Conservation (phyloP, 257 asterid species). For the Lithospermum erythrorhizon region DNA sequence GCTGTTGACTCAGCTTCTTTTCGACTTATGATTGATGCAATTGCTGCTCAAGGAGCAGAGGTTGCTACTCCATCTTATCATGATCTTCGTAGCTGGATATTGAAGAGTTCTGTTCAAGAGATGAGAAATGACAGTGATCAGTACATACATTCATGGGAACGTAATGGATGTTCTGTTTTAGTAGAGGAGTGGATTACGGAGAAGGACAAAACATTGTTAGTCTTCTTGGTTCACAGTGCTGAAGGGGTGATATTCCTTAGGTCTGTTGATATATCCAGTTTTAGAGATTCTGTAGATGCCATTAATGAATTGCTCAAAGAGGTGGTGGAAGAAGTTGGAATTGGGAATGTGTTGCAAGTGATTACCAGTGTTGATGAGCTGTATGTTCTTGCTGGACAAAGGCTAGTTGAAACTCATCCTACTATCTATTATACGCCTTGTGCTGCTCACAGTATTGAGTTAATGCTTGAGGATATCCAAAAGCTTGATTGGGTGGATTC, state of each 20-base stretch:
- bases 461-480: constrained; percentile 66
- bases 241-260: constrained; percentile 62
- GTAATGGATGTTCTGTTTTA: constrained; percentile 71
- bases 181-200: constrained; percentile 59
- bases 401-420: constrained; percentile 56
- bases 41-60: constrained; percentile 52
- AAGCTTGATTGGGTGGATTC: constrained; percentile 43
- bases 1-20: constrained; percentile 75
- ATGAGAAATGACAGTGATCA: constrained; percentile 49
- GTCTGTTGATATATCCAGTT: constrained; percentile 54
- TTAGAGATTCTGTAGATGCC: constrained; percentile 42
- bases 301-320: constrained; percentile 61
- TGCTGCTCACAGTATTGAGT: constrained; percentile 62
- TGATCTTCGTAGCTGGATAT: constrained; percentile 66
- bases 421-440: constrained; percentile 85
- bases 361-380: constrained; percentile 62
- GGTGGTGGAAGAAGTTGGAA: constrained; percentile 74
- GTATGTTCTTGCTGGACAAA: constrained; percentile 60
- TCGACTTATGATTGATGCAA: constrained; percentile 82
- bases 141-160: constrained; percentile 49
- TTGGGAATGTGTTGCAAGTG: constrained; percentile 68
- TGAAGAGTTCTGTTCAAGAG: constrained; percentile 65
- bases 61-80: constrained; percentile 62
- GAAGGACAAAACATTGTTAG: constrained; percentile 47
- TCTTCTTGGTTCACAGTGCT: constrained; percentile 51